Evolutionary conservation across 257 asterid genomes (phyloP).

Genomic region (Ilex asprella): DNA sequence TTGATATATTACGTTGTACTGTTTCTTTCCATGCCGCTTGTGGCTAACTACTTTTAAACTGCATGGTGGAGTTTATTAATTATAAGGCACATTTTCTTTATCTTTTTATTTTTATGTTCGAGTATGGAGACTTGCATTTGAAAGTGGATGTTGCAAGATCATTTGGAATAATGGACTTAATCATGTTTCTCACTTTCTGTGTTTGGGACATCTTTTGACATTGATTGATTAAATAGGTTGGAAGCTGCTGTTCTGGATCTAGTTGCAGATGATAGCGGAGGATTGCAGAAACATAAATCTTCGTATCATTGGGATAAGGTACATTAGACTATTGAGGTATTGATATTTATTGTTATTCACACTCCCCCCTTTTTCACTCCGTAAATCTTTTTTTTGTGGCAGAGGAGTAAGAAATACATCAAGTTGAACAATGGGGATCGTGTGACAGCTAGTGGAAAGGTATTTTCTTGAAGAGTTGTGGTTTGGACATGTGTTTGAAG

Average conservation of each 20-base stretch:
- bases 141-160: no score
- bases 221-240: conserved; percentile 42
- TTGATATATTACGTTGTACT: no score
- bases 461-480: conserved; percentile 17
- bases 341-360: not conserved
- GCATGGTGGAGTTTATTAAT: no score
- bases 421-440: conserved; percentile 93
- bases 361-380: not conserved
- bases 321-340: conserved; percentile 11
- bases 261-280: conserved; percentile 71
- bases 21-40: no score
- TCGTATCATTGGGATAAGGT: conserved; percentile 97
- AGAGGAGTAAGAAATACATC: conserved; percentile 91
- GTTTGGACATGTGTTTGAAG: not conserved
- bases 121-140: no score
- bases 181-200: no score
- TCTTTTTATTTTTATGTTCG: no score
- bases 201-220: not conserved
- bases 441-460: conserved; percentile 96
- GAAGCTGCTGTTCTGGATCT: conserved; percentile 89
- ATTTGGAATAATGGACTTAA: no score
- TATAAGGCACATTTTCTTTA: no score
- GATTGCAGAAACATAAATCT: conserved; percentile 69
- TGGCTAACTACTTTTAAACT: no score
- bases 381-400: conserved; percentile 17